Percentiles rank a stretch among this genome's conserved stretches.
phyloP scores from a whole-genome alignment of 2,329 filamentous ascomycete species.

The Colletotrichum sp. region DNA sequence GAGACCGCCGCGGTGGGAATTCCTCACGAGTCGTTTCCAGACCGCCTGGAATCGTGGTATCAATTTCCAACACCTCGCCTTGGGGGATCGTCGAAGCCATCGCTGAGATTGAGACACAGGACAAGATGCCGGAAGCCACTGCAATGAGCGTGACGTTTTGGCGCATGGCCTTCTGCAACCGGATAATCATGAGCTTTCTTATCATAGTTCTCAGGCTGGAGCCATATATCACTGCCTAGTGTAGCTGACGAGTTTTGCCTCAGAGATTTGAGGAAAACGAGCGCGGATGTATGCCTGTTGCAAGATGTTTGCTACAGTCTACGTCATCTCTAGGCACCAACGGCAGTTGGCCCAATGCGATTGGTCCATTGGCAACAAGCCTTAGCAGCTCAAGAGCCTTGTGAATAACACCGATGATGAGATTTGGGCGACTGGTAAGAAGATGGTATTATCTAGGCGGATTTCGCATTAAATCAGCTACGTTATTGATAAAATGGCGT shows the following conservation, averaged over 20 bases:
- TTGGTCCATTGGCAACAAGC: neutral
- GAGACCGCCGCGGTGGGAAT: neutral
- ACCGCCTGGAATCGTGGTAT: neutral
- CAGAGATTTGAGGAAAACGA: neutral
- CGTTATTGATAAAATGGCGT: neutral
- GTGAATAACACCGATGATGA: fast-evolving
- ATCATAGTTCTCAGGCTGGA: neutral
- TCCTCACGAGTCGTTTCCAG: neutral
- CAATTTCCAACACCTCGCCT: neutral
- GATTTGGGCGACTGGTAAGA: neutral
- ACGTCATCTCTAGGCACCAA: neutral
- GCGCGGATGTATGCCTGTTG: neutral
- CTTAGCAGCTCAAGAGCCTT: neutral
- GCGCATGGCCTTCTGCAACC: neutral
- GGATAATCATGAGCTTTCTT: neutral
- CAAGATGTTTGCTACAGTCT: neutral
- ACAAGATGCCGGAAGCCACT: neutral
- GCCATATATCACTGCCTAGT: neutral
- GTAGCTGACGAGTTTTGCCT: neutral
- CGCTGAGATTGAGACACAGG: neutral
- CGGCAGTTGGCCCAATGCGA: neutral
- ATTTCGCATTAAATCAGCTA: neutral
- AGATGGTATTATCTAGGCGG: neutral
- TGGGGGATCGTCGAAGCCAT: neutral
- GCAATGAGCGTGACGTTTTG: neutral